Conservation (phyloP, 2,329 filamentous ascomycete species). For the Ophiostoma fasciatum region DNA sequence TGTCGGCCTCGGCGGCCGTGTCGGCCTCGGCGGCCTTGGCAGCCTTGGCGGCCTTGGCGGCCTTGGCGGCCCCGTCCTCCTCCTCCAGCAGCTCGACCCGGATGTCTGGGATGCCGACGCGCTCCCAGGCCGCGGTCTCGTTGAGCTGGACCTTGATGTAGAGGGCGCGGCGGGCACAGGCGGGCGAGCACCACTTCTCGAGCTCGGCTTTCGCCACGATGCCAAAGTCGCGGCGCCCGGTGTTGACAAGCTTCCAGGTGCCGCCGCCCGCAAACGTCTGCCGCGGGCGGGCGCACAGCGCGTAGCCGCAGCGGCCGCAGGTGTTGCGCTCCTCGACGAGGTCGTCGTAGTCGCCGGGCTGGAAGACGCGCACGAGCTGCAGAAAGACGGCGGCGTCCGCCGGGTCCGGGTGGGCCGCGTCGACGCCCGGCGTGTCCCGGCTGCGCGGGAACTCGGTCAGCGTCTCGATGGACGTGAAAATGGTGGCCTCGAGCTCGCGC, state of each 20-base stretch:
- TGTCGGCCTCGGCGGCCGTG: constrained; percentile 4
- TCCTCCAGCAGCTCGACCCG: constrained; percentile 54
- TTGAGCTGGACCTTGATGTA: constrained; percentile 82
- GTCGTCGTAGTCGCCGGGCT: constrained; percentile 78
- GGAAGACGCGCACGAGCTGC: constrained; percentile 54
- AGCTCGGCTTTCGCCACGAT: constrained; percentile 59
- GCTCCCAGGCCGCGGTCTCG: constrained; percentile 74
- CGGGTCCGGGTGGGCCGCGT: constrained; percentile 33
- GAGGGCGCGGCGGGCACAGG: constrained; percentile 64
- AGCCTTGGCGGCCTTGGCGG: not conserved
- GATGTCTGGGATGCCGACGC: constrained; percentile 42
- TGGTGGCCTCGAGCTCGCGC: constrained; percentile 61
- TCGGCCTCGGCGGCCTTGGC: not conserved
- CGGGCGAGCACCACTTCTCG: constrained; percentile 75
- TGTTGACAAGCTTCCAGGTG: constrained; percentile 51
- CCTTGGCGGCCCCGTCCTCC: constrained; percentile 23
- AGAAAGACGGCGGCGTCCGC: constrained; percentile 53
- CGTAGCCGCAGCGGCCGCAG: constrained; percentile 68
- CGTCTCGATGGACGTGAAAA: constrained; percentile 56
- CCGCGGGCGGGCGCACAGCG: constrained; percentile 56
- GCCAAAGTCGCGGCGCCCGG: constrained; percentile 37
- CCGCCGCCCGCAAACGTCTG: constrained; percentile 39
- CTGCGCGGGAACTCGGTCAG: constrained; percentile 46
- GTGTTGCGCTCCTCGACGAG: constrained; percentile 81
- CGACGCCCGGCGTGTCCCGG: constrained; percentile 17